A percentile compares a stretch with the other conserved stretches of the same genome.
Evolutionary conservation across 2,329 filamentous ascomycete genomes (phyloP).

Genomic region (Sporothrix humicola): DNA sequence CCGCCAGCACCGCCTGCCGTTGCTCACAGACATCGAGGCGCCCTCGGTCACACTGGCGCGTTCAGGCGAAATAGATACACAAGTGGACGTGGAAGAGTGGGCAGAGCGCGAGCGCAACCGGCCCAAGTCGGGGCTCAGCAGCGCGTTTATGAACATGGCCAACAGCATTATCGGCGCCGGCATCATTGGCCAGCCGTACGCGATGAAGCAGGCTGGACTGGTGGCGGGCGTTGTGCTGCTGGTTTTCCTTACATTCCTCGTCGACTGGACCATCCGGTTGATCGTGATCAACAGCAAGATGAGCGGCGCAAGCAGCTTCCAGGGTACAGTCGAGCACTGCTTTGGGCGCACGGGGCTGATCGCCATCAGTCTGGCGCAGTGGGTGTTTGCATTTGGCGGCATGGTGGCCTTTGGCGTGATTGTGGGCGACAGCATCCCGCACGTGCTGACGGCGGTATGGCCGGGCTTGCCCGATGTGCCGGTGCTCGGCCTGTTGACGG

Average conservation of each 20-base stretch:
- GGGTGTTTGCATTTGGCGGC: slow-evolving; percentile 97
- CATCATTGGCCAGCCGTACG: slow-evolving; percentile 88
- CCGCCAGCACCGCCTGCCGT: slow-evolving; percentile 66
- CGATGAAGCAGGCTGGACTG: slow-evolving; percentile 90
- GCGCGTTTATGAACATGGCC: slow-evolving; percentile 99
- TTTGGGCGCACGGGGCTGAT: slow-evolving; percentile 88
- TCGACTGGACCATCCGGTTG: slow-evolving; percentile 97
- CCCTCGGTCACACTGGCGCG: slow-evolving; percentile 75
- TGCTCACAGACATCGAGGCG: slow-evolving; percentile 82
- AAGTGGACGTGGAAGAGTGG: slow-evolving; percentile 51
- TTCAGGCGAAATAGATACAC: slow-evolving; percentile 35
- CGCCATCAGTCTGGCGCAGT: slow-evolving; percentile 88
- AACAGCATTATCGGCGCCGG: slow-evolving; percentile 91
- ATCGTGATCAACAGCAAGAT: slow-evolving; percentile 98
- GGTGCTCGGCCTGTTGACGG: slow-evolving; percentile 80
- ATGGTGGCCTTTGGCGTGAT: slow-evolving; percentile 99
- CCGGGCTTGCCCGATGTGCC: slow-evolving; percentile 73
- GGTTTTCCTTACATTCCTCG: slow-evolving; percentile 75
- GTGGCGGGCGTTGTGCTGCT: slow-evolving; percentile 79
- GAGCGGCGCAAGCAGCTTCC: slow-evolving; percentile 90
- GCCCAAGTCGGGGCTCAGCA: slow-evolving; percentile 82
- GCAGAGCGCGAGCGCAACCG: slow-evolving; percentile 63
- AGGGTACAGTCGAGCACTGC: slow-evolving; percentile 94
- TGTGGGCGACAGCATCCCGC: slow-evolving; percentile 93
- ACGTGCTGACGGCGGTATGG: slow-evolving; percentile 82